Percentiles rank a stretch among this genome's conserved stretches.
phyloP scores from a whole-genome alignment of 2,329 filamentous ascomycete species.

The Chaetomiaceae sp. region DNA sequence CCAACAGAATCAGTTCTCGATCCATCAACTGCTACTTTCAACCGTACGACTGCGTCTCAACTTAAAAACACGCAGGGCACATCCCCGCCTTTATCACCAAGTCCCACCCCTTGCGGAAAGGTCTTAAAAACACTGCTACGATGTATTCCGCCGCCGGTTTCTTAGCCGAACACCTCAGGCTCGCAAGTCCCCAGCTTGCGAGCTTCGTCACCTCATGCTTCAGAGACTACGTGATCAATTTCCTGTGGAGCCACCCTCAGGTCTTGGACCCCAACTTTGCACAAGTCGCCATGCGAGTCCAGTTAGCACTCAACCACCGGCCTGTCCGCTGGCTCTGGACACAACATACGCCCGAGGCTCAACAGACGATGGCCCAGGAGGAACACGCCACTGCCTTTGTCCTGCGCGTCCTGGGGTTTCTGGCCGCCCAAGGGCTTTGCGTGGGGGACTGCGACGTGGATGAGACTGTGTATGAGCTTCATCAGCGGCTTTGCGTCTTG shows the following conservation, averaged over 20 bases:
- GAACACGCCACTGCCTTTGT: slow-evolving; percentile 9
- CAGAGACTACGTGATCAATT: not conserved
- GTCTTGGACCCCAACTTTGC: slow-evolving; percentile 7
- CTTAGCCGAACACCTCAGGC: not conserved
- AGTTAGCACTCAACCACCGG: not conserved
- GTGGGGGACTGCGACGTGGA: not conserved
- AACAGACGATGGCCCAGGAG: not conserved
- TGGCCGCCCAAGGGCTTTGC: not conserved
- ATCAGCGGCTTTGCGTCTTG: slow-evolving; percentile 8
- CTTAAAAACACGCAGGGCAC: too few species aligned
- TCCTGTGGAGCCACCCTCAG: not conserved
- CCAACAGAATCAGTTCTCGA: too few species aligned
- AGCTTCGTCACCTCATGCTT: slow-evolving; percentile 1
- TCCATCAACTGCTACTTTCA: too few species aligned
- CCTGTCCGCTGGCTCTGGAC: slow-evolving; percentile 5
- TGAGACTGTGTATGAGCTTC: not conserved
- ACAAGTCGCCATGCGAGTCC: not conserved
- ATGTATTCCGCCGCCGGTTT: not conserved
- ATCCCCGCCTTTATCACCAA: too few species aligned
- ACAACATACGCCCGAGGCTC: not conserved
- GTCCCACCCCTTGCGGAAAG: too few species aligned
- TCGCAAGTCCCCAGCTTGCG: not conserved
- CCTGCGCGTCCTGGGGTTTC: not conserved
- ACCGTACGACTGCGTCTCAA: too few species aligned
- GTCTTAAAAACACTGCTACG: too few species aligned